A percentile compares a stretch with the other conserved stretches of the same genome.
These are phyloP conservation scores for Coniochaeta sp. DNA, from an alignment of 2,329 filamentous ascomycete genomes.

Conservation along the genomic window DNA sequence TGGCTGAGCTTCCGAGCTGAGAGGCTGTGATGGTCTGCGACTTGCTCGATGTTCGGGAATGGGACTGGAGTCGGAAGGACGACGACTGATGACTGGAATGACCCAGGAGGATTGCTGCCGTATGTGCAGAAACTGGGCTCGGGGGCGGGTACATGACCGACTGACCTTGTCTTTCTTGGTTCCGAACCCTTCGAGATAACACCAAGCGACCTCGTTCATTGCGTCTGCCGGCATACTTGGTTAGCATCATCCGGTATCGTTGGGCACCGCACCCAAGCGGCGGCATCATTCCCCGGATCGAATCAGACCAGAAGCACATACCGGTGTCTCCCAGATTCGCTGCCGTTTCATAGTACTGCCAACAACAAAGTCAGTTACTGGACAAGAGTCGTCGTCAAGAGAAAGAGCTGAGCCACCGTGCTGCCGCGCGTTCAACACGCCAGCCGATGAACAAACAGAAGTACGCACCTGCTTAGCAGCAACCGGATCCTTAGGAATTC, in stretches of 20 bases:
- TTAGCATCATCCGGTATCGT: no score
- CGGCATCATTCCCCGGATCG: not conserved
- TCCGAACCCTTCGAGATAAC: constrained; percentile 93
- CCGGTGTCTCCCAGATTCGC: constrained; percentile 89
- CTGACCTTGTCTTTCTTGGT: constrained; percentile 97
- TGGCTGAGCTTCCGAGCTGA: not conserved
- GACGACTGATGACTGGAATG: not conserved
- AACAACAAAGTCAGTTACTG: constrained; percentile 5
- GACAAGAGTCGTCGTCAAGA: not conserved
- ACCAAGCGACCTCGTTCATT: constrained; percentile 96
- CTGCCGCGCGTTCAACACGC: constrained; percentile 19
- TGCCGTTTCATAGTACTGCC: constrained; percentile 91
- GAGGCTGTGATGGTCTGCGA: not conserved
- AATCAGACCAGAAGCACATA: constrained; percentile 31
- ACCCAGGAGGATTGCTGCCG: not conserved
- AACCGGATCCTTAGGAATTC: constrained; percentile 74
- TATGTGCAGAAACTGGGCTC: not conserved
- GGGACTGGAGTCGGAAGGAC: not conserved
- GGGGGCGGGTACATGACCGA: constrained; percentile 3
- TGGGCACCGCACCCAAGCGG: constrained; percentile 5
- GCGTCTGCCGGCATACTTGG: constrained; percentile 54
- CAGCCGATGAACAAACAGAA: constrained; percentile 5
- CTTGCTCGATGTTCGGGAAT: not conserved
- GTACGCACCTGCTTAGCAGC: constrained; percentile 69
- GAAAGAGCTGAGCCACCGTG: constrained; percentile 3